phyloP scores from a whole-genome alignment of 345 rosid species.

The Triadica sebifera region DNA sequence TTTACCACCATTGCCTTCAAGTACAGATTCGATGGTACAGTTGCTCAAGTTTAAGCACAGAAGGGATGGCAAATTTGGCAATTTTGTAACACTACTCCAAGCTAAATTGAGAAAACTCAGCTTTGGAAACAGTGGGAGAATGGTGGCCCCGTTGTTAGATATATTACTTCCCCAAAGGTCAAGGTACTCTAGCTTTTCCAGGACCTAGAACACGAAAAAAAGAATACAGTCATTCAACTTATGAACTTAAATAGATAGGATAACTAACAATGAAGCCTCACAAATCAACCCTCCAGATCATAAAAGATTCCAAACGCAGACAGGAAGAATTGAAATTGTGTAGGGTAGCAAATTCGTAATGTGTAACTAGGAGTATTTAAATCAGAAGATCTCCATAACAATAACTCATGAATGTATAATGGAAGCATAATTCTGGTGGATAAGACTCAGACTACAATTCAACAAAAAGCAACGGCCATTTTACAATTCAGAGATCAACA shows the following conservation, averaged over 20 bases:
- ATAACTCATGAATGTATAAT: neutral
- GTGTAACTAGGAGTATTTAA: neutral
- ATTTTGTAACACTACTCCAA: constrained; percentile 62
- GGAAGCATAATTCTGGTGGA: neutral
- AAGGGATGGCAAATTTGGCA: constrained; percentile 61
- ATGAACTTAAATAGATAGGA: neutral
- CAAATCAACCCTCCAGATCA: constrained; percentile 7
- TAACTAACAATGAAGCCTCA: constrained; percentile 3
- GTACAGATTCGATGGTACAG: constrained; percentile 55
- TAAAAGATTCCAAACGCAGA: neutral
- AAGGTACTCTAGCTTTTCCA: constrained; percentile 73
- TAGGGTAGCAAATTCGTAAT: neutral
- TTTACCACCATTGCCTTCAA: constrained; percentile 35
- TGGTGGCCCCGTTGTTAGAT: constrained; percentile 55
- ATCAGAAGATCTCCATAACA: neutral
- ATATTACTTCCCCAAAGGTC: constrained; percentile 90
- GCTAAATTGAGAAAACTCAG: constrained; percentile 74
- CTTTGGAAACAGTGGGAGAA: constrained; percentile 52
- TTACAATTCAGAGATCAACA: too few species aligned
- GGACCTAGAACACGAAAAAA: constrained; percentile 40
- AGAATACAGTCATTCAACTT: neutral
- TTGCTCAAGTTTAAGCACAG: constrained; percentile 79
- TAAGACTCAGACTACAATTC: neutral
- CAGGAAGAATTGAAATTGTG: neutral
- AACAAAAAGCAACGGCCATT: neutral